Percentiles rank a stretch among this genome's conserved stretches.
phyloP scores from a whole-genome alignment of 805 yeast species.

The Suhomyces emberorum region DNA sequence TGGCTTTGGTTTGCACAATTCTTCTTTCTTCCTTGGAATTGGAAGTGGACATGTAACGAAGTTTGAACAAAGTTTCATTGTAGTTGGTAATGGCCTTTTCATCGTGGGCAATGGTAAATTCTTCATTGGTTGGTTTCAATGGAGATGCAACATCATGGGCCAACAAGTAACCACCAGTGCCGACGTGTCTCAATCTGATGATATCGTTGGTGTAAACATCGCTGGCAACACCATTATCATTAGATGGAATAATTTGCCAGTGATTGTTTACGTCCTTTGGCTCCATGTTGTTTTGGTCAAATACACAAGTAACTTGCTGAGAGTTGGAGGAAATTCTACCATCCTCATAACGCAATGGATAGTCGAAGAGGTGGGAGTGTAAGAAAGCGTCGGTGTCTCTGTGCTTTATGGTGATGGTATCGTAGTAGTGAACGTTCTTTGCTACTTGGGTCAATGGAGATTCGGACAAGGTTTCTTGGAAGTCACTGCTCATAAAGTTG shows the following conservation, averaged over 20 bases:
- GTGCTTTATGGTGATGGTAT: constrained; percentile 73
- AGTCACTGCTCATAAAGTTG: constrained; percentile 87
- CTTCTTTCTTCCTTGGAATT: constrained; percentile 46
- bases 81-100: constrained; percentile 51
- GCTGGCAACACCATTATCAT: constrained; percentile 15
- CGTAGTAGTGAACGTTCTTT: constrained; percentile 70
- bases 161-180: constrained; percentile 73
- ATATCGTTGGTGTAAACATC: constrained; percentile 64
- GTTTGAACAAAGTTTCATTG: constrained; percentile 75
- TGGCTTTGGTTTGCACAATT: constrained; percentile 64
- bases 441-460: constrained; percentile 71
- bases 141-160: constrained; percentile 98
- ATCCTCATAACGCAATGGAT: constrained; percentile 92
- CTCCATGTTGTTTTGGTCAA: constrained; percentile 32
- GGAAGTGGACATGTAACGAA: constrained; percentile 48
- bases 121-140: constrained; percentile 85
- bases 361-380: constrained; percentile 74
- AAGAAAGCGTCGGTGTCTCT: constrained; percentile 73
- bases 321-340: constrained; percentile 93
- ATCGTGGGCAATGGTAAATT: constrained; percentile 69
- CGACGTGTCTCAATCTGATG: constrained; percentile 76
- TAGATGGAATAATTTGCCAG: constrained; percentile 80
- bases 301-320: constrained; percentile 83
- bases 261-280: constrained; percentile 61
- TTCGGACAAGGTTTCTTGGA: constrained; percentile 89